phyloP scores from a whole-genome alignment of 345 rosid species.

The Moricandia moricandioides region DNA sequence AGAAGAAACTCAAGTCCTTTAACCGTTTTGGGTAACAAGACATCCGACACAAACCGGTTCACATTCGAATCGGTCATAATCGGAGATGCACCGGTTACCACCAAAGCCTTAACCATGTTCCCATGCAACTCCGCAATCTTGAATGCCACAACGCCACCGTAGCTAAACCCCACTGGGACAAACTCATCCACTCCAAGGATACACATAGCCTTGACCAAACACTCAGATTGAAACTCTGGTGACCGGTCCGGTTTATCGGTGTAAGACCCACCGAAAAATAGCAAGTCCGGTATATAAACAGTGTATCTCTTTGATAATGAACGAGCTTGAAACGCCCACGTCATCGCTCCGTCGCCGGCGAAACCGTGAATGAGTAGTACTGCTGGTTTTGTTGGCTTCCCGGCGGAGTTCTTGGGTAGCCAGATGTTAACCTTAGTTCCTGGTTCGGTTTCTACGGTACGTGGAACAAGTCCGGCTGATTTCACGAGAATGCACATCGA shows the following conservation, averaged over 20 bases:
- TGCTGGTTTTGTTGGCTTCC: background rate
- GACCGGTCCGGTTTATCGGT: background rate
- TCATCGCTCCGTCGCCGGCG: background rate
- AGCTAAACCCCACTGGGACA: background rate
- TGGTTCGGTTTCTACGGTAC: background rate
- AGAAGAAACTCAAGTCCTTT: conserved; percentile 65
- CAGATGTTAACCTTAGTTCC: background rate
- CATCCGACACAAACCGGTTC: conserved; percentile 59
- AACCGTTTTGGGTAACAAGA: conserved; percentile 62
- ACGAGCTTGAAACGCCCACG: background rate
- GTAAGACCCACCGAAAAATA: background rate
- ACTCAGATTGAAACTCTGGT: background rate
- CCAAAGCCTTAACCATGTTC: conserved; percentile 55
- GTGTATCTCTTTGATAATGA: background rate
- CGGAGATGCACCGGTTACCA: conserved; percentile 64
- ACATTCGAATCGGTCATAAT: conserved; percentile 58
- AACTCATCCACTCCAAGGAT: background rate
- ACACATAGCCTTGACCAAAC: background rate
- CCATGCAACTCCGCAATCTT: conserved; percentile 32
- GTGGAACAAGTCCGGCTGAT: background rate
- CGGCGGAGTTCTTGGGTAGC: background rate
- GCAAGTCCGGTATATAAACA: background rate
- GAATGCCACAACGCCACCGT: background rate
- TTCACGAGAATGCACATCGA: background rate
- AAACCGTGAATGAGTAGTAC: background rate